A percentile compares a stretch with the other conserved stretches of the same genome.
These are phyloP conservation scores for Calamus simplicifolius DNA, from an alignment of 176 grass and related monocot species.

Conservation along the genomic window DNA sequence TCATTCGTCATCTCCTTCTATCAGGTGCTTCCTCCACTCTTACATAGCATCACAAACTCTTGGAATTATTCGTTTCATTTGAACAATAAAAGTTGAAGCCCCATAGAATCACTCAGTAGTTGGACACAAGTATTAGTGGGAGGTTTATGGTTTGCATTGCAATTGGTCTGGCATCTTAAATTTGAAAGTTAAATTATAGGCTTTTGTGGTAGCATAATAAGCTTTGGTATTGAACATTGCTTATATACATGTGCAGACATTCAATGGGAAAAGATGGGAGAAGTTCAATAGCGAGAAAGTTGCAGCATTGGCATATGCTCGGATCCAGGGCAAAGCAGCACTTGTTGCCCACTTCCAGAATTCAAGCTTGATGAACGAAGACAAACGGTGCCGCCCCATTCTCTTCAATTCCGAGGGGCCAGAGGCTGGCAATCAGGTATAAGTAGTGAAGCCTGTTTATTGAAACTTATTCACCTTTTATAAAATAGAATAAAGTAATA, in stretches of 20 bases:
- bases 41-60: neutral
- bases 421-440: constrained; percentile 55
- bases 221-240: neutral
- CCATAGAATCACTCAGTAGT: no score
- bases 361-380: constrained; percentile 93
- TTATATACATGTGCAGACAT: constrained; percentile 33
- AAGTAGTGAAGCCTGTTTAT: no score
- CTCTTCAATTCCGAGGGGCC: constrained; percentile 64
- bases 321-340: constrained; percentile 71
- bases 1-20: constrained; percentile 81
- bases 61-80: neutral
- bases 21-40: constrained; percentile 36
- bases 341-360: constrained; percentile 86
- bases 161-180: neutral
- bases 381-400: constrained; percentile 89
- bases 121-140: no score
- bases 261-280: constrained; percentile 98
- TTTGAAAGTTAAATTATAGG: neutral
- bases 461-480: neutral
- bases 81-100: neutral
- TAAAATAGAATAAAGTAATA: neutral
- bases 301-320: constrained; percentile 78
- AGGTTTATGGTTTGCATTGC: no score
- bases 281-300: constrained; percentile 99
- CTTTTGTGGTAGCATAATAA: neutral